These are phyloP conservation scores for Penicillium silybi DNA, from an alignment of 495 filamentous ascomycete species.

Conservation along the genomic window DNA sequence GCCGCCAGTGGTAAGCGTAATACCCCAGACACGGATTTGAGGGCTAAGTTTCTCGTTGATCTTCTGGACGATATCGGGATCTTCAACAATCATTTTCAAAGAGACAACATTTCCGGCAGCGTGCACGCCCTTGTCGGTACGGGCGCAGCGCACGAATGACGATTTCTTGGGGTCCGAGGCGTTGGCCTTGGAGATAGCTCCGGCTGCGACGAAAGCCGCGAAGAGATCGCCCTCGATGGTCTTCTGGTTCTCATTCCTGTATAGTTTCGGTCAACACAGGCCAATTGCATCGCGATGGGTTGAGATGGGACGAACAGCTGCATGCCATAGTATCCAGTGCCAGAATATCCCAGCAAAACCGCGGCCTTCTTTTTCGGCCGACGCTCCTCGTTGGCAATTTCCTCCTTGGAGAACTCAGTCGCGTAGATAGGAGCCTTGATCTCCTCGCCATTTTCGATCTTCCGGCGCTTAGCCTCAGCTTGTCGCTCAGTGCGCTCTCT, in stretches of 20 bases:
- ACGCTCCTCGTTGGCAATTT: conserved; percentile 78
- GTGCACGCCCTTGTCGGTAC: conserved; percentile 97
- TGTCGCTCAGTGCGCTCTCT: conserved; percentile 56
- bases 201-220: conserved; percentile 78
- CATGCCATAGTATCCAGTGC: conserved; percentile 96
- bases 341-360: conserved; percentile 89
- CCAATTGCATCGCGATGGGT: neutral
- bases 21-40: conserved; percentile 93
- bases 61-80: conserved; percentile 77
- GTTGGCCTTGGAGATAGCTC: conserved; percentile 94
- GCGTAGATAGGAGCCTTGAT: conserved; percentile 42
- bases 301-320: conserved; percentile 58
- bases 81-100: conserved; percentile 92
- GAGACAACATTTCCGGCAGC: conserved; percentile 95
- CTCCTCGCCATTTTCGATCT: conserved; percentile 46
- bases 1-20: conserved; percentile 73
- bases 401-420: conserved; percentile 63
- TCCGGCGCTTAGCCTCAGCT: conserved; percentile 56
- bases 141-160: conserved; percentile 84
- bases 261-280: conserved; percentile 12
- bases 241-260: conserved; percentile 59
- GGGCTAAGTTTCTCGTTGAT: conserved; percentile 81
- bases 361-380: conserved; percentile 94
- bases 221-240: conserved; percentile 98
- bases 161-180: conserved; percentile 96